Evolutionary conservation across 2,329 filamentous ascomycete genomes (phyloP).

Genomic region (Claviceps sorghi): DNA sequence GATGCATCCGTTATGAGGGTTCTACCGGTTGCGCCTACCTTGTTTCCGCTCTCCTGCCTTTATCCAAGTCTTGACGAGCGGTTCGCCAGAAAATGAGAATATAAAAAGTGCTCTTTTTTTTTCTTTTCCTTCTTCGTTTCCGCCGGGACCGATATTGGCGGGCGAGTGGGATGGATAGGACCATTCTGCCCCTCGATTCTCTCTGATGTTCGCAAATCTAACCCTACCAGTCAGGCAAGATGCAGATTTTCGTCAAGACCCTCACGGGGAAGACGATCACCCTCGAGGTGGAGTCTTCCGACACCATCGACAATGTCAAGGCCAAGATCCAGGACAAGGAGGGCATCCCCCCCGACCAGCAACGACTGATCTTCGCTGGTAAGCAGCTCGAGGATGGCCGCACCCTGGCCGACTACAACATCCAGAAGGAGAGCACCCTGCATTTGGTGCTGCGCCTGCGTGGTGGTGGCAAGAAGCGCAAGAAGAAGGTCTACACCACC

Average conservation of each 20-base stretch:
- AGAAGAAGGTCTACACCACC: slow-evolving; percentile 99
- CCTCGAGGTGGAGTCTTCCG: slow-evolving; percentile 99
- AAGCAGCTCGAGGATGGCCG: slow-evolving; percentile 99
- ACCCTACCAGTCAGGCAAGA: slow-evolving; percentile 43
- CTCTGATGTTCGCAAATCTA: slow-evolving; percentile 18
- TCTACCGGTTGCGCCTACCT: slow-evolving; percentile 2
- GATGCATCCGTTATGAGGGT: slow-evolving; percentile 20
- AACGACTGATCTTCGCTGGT: slow-evolving; percentile 98
- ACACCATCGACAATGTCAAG: slow-evolving; percentile 99
- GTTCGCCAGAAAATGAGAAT: neutral
- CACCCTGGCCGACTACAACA: slow-evolving; percentile 99
- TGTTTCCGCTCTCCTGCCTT: slow-evolving; percentile 1
- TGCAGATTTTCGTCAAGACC: slow-evolving; percentile 69
- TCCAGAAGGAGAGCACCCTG: slow-evolving; percentile 99
- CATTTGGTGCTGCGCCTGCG: slow-evolving; percentile 96
- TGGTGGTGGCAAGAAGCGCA: slow-evolving; percentile 99
- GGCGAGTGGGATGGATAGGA: neutral
- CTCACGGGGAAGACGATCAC: slow-evolving; percentile 99
- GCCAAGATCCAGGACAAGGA: slow-evolving; percentile 98
- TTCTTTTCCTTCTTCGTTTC: neutral
- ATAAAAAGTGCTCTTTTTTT: neutral
- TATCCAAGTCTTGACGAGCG: neutral
- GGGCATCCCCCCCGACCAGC: slow-evolving; percentile 94
- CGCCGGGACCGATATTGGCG: neutral
- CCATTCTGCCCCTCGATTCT: neutral